Percentiles rank a stretch among this genome's conserved stretches.
These are phyloP conservation scores for Pelagomonas calceolata DNA, from an alignment of 108 stramenopile genomes.

Conservation along the genomic window DNA sequence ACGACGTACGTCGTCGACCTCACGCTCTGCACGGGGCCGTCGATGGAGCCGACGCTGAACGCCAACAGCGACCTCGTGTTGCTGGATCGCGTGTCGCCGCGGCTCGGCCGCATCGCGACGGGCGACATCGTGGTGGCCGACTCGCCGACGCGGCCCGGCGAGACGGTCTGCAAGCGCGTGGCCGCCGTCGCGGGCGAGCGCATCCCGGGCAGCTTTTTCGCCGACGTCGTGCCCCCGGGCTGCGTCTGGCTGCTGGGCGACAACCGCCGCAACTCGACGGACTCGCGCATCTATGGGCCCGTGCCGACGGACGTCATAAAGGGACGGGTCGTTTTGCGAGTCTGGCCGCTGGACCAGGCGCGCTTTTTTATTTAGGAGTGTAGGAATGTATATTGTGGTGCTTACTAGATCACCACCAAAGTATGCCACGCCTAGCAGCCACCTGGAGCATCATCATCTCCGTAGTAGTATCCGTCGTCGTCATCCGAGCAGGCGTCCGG, in stretches of 20 bases:
- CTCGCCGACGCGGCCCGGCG: slow-evolving; percentile 24
- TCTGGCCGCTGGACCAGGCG: slow-evolving; percentile 20
- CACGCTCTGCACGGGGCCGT: slow-evolving; percentile 23
- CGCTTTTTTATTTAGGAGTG: too few species aligned
- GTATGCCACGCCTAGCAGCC: too few species aligned
- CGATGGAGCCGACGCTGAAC: slow-evolving; percentile 35
- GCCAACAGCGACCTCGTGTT: slow-evolving; percentile 24
- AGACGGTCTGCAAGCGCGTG: slow-evolving; percentile 34
- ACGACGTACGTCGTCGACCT: slow-evolving; percentile 13
- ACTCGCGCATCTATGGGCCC: slow-evolving; percentile 38
- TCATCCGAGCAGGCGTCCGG: too few species aligned
- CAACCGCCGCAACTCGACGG: slow-evolving; percentile 32
- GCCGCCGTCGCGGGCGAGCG: slow-evolving; percentile 28
- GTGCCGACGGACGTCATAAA: slow-evolving; percentile 33
- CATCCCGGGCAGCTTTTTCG: slow-evolving; percentile 10
- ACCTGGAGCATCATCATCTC: too few species aligned
- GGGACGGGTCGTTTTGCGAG: slow-evolving; percentile 24
- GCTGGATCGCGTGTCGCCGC: slow-evolving; percentile 16
- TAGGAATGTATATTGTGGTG: too few species aligned
- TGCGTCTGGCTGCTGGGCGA: slow-evolving; percentile 42
- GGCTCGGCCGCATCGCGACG: background rate
- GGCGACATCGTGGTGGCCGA: slow-evolving; percentile 32
- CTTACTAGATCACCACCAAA: too few species aligned
- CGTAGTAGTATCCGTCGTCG: too few species aligned
- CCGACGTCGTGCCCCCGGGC: slow-evolving; percentile 23